Evolutionary conservation across 208 protist genomes (phyloP), one percentile per base, ranked within the genome.

Genomic region (Leishmania tarentolae): DNA sequence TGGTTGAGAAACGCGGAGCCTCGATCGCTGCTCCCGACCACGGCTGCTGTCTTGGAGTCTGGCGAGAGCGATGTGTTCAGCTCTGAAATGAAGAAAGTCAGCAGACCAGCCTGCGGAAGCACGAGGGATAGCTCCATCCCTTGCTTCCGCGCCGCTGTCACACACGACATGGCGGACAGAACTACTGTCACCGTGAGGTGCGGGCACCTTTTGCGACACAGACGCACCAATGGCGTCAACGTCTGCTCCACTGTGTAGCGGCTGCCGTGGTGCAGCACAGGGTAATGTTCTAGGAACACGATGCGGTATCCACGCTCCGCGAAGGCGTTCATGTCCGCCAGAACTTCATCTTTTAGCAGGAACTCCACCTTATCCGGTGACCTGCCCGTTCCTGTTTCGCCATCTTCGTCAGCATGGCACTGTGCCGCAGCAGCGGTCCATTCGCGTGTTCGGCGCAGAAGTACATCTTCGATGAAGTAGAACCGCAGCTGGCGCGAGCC

Each of bases 231-330:
- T 2, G 89, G 91, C 7, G 46, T 2, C 80, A 96, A 71, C 47
- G 80, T 88, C 68, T 74, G 57, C 31, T 94, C 83, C 3, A 95
- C 63, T 4, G 79, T 73, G 37, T 85, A 75, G 40, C 74, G 70
- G 72, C 87, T 94, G 35, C 90, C 91, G 89, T 96, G 92, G 81
- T 98, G 95, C 6, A 98, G 86, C 9, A 79, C 79, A 9, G 95
- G 89, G 73, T 94, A 91, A 81, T 98, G 92, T 63, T 98, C 95
- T 0, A 98, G 21, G 24, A 96, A 76, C 42, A 96, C 92, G 35
- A 97, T 86, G 35, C 91, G 86, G 77, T 88, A 94, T 21, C 94
- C 94, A 37, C 90, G 91, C 46, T 92, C 83, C 0, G 84, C 71
- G 70, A 94, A 87, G 17, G 47, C 63, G n/a, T 72, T 72, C 78